phyloP scores from a whole-genome alignment of 768 basidiomycete genomes.

The Grammothele lineata region DNA sequence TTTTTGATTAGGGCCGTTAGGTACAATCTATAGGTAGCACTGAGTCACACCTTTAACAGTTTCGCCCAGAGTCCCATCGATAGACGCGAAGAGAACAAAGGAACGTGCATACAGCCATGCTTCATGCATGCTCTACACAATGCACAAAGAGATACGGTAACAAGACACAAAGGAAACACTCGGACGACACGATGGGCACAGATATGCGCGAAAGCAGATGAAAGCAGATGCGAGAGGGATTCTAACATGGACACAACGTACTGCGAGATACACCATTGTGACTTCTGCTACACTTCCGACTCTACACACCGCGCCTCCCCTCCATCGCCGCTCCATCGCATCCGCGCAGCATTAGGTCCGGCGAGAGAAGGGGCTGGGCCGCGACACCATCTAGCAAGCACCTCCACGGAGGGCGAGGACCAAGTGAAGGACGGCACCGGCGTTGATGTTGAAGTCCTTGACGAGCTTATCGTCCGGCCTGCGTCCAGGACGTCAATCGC shows the following conservation, averaged over 20 bases:
- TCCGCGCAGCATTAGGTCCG: not conserved
- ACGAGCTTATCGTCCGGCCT: conserved; percentile 93
- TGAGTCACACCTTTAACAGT: no score
- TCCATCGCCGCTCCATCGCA: not conserved
- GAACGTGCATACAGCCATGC: no score
- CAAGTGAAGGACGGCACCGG: conserved; percentile 88
- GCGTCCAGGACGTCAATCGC: not conserved
- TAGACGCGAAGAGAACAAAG: no score
- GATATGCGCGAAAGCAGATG: no score
- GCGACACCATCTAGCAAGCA: conserved; percentile 32
- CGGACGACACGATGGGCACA: no score
- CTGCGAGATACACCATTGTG: conserved; percentile 1
- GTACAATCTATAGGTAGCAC: no score
- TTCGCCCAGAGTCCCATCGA: no score
- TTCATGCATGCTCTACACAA: no score
- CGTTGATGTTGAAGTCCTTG: conserved; percentile 74
- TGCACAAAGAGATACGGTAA: no score
- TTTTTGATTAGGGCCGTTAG: no score
- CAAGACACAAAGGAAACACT: no score
- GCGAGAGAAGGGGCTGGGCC: not conserved
- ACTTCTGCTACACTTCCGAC: conserved; percentile 2
- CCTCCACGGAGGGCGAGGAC: conserved; percentile 96
- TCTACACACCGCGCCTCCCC: not conserved
- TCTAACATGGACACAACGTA: conserved; percentile 11
- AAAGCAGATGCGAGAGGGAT: no score